phyloP scores from a whole-genome alignment of 805 yeast genomes.

The Metschnikowia lachancei region DNA sequence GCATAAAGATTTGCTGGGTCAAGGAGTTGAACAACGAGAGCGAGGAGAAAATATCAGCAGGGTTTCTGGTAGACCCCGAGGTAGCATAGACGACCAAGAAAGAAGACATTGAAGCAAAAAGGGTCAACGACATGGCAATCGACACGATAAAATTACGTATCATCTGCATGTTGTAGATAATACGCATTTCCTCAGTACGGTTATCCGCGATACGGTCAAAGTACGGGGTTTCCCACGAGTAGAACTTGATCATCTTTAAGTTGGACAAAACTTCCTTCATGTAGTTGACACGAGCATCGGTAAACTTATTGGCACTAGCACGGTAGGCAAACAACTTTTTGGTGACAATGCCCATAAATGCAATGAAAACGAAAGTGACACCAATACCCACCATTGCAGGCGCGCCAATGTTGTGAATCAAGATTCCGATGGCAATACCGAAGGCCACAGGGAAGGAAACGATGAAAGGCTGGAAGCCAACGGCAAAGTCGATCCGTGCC shows the following conservation, averaged over 20 bases:
- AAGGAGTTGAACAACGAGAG: constrained; percentile 63
- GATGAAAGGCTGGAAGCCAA: constrained; percentile 64
- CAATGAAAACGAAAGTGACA: constrained; percentile 50
- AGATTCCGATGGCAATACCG: constrained; percentile 58
- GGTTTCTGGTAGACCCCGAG: constrained; percentile 32
- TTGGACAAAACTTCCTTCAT: constrained; percentile 77
- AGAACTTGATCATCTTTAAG: constrained; percentile 79
- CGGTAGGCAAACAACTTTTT: constrained; percentile 55
- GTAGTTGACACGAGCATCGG: constrained; percentile 73
- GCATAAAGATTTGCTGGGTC: constrained; percentile 59
- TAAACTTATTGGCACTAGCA: constrained; percentile 53
- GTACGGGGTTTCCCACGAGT: constrained; percentile 90
- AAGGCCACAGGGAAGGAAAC: constrained; percentile 64
- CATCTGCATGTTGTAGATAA: constrained; percentile 61
- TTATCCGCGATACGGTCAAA: constrained; percentile 50
- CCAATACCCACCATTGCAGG: constrained; percentile 70
- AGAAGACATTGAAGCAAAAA: constrained; percentile 64
- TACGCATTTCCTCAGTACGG: constrained; percentile 60
- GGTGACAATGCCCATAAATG: constrained; percentile 44
- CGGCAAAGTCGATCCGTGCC: constrained; percentile 73
- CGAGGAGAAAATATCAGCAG: constrained; percentile 70
- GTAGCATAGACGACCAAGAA: constrained; percentile 39
- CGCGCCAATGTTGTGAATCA: constrained; percentile 68
- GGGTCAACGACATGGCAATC: constrained; percentile 63
- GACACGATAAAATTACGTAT: constrained; percentile 59